phyloP scores from a whole-genome alignment of 2,329 filamentous ascomycete genomes.

The Microcyclospora tardicrescens region DNA sequence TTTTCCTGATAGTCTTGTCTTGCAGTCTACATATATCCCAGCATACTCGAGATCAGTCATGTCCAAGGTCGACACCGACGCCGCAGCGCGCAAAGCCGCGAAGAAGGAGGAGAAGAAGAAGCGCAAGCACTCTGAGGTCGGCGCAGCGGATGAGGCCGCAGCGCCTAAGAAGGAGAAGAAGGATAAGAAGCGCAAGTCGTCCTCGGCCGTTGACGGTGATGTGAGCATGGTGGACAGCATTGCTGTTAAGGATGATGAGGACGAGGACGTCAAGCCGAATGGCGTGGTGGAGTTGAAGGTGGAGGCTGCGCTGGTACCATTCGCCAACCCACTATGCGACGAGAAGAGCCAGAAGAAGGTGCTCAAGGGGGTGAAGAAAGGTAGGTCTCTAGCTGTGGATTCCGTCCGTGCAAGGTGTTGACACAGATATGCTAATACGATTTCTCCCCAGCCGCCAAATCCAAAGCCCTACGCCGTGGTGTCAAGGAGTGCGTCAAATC shows the following conservation, averaged over 20 bases:
- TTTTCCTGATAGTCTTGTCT: no score
- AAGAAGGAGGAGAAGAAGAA: constrained; percentile 24
- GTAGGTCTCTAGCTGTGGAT: constrained; percentile 24
- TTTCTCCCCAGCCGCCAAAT: constrained; percentile 63
- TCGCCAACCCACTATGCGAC: constrained; percentile 67
- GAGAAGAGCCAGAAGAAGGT: constrained; percentile 61
- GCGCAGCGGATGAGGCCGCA: constrained; percentile 6
- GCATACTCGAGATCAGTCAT: constrained; percentile 8
- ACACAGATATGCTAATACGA: constrained; percentile 4
- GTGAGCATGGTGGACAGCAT: constrained; percentile 17
- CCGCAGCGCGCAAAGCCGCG: constrained; percentile 13
- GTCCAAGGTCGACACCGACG: constrained; percentile 29
- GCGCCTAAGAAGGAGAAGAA: constrained; percentile 2
- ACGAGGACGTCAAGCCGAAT: constrained; percentile 28
- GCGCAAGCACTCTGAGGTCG: constrained; percentile 18
- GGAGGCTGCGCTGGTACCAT: constrained; percentile 56
- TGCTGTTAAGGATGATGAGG: constrained; percentile 29
- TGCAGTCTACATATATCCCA: no score
- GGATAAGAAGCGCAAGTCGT: constrained; percentile 23
- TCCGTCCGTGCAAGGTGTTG: not conserved
- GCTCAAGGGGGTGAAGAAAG: constrained; percentile 51
- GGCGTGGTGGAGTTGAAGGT: constrained; percentile 30
- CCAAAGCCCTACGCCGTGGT: constrained; percentile 90
- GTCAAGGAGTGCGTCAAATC: constrained; percentile 99
- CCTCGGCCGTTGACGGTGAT: constrained; percentile 33